Evolutionary conservation across 2,329 filamentous ascomycete genomes (phyloP), one percentile per base, ranked within the genome.

Genomic region (Tolypocladium ovalisporum): DNA sequence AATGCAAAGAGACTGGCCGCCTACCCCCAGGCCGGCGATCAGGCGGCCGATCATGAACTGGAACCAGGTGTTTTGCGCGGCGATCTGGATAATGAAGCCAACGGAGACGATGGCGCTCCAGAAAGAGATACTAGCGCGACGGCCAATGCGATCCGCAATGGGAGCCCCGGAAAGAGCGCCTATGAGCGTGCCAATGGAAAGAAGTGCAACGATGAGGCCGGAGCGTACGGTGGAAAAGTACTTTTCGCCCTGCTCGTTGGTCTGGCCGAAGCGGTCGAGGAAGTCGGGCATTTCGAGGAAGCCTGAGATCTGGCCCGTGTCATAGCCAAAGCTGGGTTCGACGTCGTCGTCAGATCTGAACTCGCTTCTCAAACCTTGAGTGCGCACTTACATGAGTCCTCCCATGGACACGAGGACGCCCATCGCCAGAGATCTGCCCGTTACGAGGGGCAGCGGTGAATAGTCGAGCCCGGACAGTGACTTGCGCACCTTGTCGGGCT

Each of bases 81-180:
- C 76, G 58, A 87, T 83, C 63, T 87, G 83, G 22, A 89, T 79
- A n/a, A 88, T 75, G 62, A 87, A 86, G 27, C 86, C 86, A 27
- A 87, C 66, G 40, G 80, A 81, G 62, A 83, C 83, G 54, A 87
- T 75, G 57, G 84, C 69, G 58, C 79, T 80, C 72, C 83, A 86
- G 56, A 80, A 72, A 1, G 81, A 80, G 58, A 89, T 88, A 37
- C 82, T 83, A 52, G 78, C 73, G 51, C 81, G 79, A 54, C 86
- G 82, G 24, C 86, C 86, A 55, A 88, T 75, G 19, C 71, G 76
- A 64, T 89, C 85, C n/a, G 85, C 81, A 15, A 89, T 72, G 3
- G 81, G 82, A 0, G 84, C 84, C n/a, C 78, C 79, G 32, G 76
- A 63, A 0, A 87, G 70, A 8, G 83, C 82, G 29, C 84, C 84